Conservation (phyloP, 257 asterid genomes). For the Solanum etuberosum region DNA sequence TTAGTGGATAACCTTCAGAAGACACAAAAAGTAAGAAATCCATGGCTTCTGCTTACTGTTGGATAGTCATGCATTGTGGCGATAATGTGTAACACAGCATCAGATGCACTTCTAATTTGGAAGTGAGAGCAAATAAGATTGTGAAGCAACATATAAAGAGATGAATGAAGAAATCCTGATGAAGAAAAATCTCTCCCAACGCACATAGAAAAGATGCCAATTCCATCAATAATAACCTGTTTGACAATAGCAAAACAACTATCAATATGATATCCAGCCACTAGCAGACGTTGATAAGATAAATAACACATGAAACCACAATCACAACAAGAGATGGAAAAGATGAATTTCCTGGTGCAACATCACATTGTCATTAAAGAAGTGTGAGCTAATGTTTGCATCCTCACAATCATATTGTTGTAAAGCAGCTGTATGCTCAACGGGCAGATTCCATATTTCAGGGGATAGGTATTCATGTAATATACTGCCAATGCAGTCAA, state of each 20-base stretch:
- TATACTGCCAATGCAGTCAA: constrained; percentile 71
- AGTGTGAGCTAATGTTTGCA: constrained; percentile 47
- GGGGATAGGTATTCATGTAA: constrained; percentile 85
- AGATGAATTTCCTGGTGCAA: constrained; percentile 65
- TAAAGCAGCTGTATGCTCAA: constrained; percentile 37
- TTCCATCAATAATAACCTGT: constrained; percentile 86
- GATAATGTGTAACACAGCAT: constrained; percentile 55
- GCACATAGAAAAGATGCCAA: constrained; percentile 65
- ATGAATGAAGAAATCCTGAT: constrained; percentile 87
- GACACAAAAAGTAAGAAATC: constrained; percentile 9
- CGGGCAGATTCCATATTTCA: constrained; percentile 91
- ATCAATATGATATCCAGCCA: not conserved
- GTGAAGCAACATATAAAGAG: constrained; percentile 83
- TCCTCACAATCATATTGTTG: constrained; percentile 37
- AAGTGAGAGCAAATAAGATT: constrained; percentile 79
- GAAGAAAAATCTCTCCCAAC: constrained; percentile 68
- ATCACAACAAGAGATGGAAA: constrained; percentile 6
- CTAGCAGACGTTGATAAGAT: not conserved
- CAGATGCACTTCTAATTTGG: constrained; percentile 71
- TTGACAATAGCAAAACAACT: constrained; percentile 3
- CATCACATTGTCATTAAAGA: constrained; percentile 69
- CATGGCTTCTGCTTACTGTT: constrained; percentile 51
- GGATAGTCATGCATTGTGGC: constrained; percentile 58
- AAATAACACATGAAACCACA: not conserved
- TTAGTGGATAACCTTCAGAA: not conserved